Conservation (phyloP, 352 stramenopile species). For the Phytopythium aichiense region DNA sequence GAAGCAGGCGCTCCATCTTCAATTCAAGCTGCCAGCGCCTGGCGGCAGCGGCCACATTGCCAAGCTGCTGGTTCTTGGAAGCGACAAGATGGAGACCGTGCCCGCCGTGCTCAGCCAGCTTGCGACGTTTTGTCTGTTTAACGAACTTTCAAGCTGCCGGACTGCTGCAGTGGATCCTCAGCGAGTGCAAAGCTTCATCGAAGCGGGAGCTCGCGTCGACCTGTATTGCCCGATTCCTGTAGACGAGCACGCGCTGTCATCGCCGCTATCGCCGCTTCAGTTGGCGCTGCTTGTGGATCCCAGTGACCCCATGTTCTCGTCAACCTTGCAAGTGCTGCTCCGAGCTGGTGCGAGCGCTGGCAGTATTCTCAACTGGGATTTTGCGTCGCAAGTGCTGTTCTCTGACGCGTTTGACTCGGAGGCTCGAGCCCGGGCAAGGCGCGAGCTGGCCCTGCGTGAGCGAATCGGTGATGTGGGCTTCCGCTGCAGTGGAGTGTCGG, state of each 20-base stretch:
- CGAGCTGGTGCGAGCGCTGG: slow-evolving; percentile 34
- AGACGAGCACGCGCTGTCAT: slow-evolving; percentile 6
- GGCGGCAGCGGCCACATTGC: slow-evolving; percentile 29
- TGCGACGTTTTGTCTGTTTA: slow-evolving; percentile 56
- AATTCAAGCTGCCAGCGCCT: slow-evolving; percentile 40
- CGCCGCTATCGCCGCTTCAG: slow-evolving; percentile 41
- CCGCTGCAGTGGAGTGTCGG: slow-evolving; percentile 21
- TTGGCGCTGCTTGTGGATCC: slow-evolving; percentile 38
- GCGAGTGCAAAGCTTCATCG: slow-evolving; percentile 40
- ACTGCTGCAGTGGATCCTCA: slow-evolving; percentile 22
- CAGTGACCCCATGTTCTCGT: slow-evolving; percentile 25
- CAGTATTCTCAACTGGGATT: slow-evolving; percentile 52
- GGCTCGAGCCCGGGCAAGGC: slow-evolving; percentile 17
- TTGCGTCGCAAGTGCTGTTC: slow-evolving; percentile 49
- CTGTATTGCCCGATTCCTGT: slow-evolving; percentile 32
- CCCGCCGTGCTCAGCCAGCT: slow-evolving; percentile 40
- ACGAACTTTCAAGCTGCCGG: slow-evolving; percentile 19
- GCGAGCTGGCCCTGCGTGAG: slow-evolving; percentile 26
- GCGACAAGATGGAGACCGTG: slow-evolving; percentile 30
- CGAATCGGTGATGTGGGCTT: slow-evolving; percentile 21
- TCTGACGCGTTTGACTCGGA: slow-evolving; percentile 9
- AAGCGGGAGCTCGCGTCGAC: slow-evolving; percentile 49
- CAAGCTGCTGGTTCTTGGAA: slow-evolving; percentile 46
- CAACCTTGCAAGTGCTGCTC: slow-evolving; percentile 36
- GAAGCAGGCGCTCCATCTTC: slow-evolving; percentile 39